Percentiles rank a stretch among this genome's conserved stretches.
These are phyloP conservation scores for Aulographum hederae DNA, from an alignment of 2,329 filamentous ascomycete species.

Conservation along the genomic window DNA sequence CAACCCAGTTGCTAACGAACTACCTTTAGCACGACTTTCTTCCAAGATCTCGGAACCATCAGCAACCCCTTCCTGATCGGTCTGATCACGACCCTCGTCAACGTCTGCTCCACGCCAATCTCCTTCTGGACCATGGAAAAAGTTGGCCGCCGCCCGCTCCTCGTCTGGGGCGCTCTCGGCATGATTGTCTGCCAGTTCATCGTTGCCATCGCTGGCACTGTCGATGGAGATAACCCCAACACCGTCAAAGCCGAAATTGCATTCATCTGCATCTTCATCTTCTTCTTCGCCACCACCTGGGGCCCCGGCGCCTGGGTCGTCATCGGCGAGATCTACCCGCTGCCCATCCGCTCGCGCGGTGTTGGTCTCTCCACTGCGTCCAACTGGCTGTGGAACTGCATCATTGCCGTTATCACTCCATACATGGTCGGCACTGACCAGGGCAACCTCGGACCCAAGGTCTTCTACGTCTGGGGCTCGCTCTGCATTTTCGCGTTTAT, in stretches of 20 bases:
- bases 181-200: slow-evolving; percentile 83
- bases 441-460: slow-evolving; percentile 31
- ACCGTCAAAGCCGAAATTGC: slow-evolving; percentile 51
- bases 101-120: slow-evolving; percentile 67
- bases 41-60: slow-evolving; percentile 60
- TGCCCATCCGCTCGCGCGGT: slow-evolving; percentile 75
- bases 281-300: slow-evolving; percentile 44
- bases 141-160: slow-evolving; percentile 61
- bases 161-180: slow-evolving; percentile 60
- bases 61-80: slow-evolving; percentile 65
- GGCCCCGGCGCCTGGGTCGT: slow-evolving; percentile 55
- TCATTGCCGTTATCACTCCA: slow-evolving; percentile 52
- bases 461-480: slow-evolving; percentile 28
- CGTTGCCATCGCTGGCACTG: slow-evolving; percentile 47
- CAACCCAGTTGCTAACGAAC: too few species aligned
- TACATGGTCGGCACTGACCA: slow-evolving; percentile 46
- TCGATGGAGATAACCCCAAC: slow-evolving; percentile 8
- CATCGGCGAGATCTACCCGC: slow-evolving; percentile 79
- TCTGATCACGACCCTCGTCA: slow-evolving; percentile 74
- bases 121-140: slow-evolving; percentile 78
- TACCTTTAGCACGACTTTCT: slow-evolving; percentile 72
- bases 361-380: slow-evolving; percentile 73
- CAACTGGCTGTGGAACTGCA: slow-evolving; percentile 63
- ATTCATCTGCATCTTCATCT: slow-evolving; percentile 80
- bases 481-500: slow-evolving; percentile 24